These are phyloP conservation scores for Silene conica DNA, from an alignment of 148 eudicot species.

Conservation along the genomic window DNA sequence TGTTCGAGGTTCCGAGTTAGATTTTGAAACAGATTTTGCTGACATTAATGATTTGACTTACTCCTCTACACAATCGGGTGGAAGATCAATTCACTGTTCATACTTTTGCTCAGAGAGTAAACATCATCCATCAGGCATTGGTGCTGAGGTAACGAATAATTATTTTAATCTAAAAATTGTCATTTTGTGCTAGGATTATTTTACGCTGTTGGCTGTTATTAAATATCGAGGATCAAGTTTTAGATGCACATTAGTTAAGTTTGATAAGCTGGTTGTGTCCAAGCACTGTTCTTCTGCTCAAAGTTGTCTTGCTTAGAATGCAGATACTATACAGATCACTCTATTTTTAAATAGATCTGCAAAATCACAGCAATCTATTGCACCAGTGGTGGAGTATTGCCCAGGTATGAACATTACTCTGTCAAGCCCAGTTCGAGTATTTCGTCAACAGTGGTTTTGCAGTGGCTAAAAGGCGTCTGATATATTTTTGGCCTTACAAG, in stretches of 20 bases:
- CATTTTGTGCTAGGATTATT: neutral
- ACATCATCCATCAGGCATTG: conserved; percentile 26
- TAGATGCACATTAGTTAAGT: conserved; percentile 2
- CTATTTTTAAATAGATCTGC: conserved; percentile 51
- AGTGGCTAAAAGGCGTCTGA: neutral
- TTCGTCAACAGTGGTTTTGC: neutral
- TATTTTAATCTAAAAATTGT: neutral
- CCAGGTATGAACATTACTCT: conserved; percentile 52
- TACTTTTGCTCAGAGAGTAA: conserved; percentile 51
- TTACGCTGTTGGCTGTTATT: neutral
- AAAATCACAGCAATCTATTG: conserved; percentile 42
- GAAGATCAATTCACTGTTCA: conserved; percentile 39
- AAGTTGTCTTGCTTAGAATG: conserved; percentile 56
- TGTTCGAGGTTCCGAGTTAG: conserved; percentile 56
- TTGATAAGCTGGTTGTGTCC: neutral
- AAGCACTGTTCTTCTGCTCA: conserved; percentile 21
- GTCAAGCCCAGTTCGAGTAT: neutral
- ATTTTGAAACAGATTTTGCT: conserved; percentile 37
- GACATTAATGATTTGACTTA: conserved; percentile 28
- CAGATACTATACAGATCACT: conserved; percentile 74
- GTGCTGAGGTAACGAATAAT: conserved; percentile 57
- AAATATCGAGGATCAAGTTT: neutral
- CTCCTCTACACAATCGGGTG: conserved; percentile 26
- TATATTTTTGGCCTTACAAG: neutral
- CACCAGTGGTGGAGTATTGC: conserved; percentile 66